Percentiles rank a stretch among this genome's conserved stretches.
These are phyloP conservation scores for Wakefieldia striispora DNA, from an alignment of 768 basidiomycete genomes.

Conservation along the genomic window DNA sequence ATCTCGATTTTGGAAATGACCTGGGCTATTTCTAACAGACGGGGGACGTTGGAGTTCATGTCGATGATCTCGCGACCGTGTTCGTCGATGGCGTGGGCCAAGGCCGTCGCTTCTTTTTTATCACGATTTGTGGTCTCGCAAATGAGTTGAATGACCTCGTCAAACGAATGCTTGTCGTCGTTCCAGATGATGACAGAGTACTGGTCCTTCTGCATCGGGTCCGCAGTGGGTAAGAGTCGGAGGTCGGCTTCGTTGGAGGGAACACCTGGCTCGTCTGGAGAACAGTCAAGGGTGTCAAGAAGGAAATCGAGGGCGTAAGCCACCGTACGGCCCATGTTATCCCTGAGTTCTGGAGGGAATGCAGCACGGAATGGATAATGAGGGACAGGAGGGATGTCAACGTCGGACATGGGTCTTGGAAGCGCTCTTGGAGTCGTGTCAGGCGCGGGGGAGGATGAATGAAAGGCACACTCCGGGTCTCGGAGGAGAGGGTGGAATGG, in stretches of 20 bases:
- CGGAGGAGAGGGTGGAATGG: conserved; percentile 66
- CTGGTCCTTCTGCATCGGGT: conserved; percentile 76
- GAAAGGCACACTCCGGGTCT: conserved; percentile 9
- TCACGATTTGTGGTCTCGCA: conserved; percentile 52
- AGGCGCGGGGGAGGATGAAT: conserved; percentile 14
- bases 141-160: conserved; percentile 78
- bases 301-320: conserved; percentile 80
- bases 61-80: conserved; percentile 81
- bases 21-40: conserved; percentile 75
- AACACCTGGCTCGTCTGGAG: conserved; percentile 73
- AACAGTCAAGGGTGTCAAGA: conserved; percentile 77
- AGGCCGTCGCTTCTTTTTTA: conserved; percentile 53
- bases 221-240: conserved; percentile 69
- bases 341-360: conserved; percentile 64
- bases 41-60: conserved; percentile 51
- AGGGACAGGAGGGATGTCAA: conserved; percentile 57
- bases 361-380: conserved; percentile 56
- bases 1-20: conserved; percentile 85
- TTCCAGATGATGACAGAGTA: conserved; percentile 90
- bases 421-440: conserved; percentile 43
- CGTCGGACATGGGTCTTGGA: conserved; percentile 40
- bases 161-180: conserved; percentile 94
- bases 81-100: conserved; percentile 67
- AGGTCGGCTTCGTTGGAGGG: conserved; percentile 68
- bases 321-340: conserved; percentile 72